phyloP scores from a whole-genome alignment of 768 basidiomycete genomes.

The Pisolithus microcarpus region DNA sequence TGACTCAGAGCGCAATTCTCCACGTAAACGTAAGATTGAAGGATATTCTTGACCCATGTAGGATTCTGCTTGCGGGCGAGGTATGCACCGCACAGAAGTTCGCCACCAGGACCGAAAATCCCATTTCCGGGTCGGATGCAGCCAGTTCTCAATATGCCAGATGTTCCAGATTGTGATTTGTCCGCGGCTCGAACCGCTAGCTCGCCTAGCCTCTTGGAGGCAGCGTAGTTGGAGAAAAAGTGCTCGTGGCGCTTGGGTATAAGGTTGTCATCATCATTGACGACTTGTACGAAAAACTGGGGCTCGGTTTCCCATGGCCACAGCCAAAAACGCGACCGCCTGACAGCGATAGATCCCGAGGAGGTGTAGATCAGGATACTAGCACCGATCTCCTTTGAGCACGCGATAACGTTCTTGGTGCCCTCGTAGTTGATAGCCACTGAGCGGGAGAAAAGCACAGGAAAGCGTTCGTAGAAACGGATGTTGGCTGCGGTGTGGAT shows the following conservation, averaged over 20 bases:
- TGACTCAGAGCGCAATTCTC: conserved; percentile 73
- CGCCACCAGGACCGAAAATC: conserved; percentile 68
- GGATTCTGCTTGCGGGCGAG: conserved; percentile 54
- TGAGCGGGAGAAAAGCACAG: conserved; percentile 45
- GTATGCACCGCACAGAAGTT: conserved; percentile 59
- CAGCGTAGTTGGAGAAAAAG: conserved; percentile 77
- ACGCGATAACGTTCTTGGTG: conserved; percentile 58
- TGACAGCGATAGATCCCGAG: conserved; percentile 58
- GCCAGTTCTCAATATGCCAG: conserved; percentile 50
- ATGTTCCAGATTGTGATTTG: conserved; percentile 25
- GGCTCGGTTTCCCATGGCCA: conserved; percentile 73
- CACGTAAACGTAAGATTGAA: conserved; percentile 66
- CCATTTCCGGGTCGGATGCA: conserved; percentile 76
- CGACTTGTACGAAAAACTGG: conserved; percentile 49
- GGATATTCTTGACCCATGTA: conserved; percentile 50
- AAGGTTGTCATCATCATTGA: conserved; percentile 51
- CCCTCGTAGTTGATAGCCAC: conserved; percentile 59
- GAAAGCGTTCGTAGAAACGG: conserved; percentile 65
- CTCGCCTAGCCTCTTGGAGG: conserved; percentile 57
- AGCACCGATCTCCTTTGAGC: conserved; percentile 49
- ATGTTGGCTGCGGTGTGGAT: conserved; percentile 76
- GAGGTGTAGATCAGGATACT: conserved; percentile 63
- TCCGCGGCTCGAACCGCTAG: conserved; percentile 36
- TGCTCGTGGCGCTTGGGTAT: conserved; percentile 49
- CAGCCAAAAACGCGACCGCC: conserved; percentile 52